These are phyloP conservation scores for Athelia sp. DNA, from an alignment of 1,284 basidiomycete genomes.

Conservation along the genomic window DNA sequence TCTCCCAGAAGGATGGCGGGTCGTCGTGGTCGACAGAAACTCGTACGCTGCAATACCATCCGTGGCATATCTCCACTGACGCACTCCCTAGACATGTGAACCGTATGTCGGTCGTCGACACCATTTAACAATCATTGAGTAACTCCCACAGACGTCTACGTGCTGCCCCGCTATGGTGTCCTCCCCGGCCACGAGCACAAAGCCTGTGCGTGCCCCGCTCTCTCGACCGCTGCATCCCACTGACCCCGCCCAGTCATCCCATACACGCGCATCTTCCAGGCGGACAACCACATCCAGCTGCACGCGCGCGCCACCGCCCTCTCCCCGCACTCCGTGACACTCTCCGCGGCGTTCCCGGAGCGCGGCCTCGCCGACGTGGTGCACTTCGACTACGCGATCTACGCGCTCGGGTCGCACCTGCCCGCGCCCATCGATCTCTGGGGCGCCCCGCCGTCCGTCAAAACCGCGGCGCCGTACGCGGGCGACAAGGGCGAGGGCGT, in stretches of 20 bases:
- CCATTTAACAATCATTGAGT: neutral
- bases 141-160: slow-evolving; percentile 28
- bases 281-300: slow-evolving; percentile 23
- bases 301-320: slow-evolving; percentile 35
- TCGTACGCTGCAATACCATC: slow-evolving; percentile 16
- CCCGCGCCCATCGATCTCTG: slow-evolving; percentile 32
- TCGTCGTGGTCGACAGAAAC: slow-evolving; percentile 46
- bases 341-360: slow-evolving; percentile 18
- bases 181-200: slow-evolving; percentile 45
- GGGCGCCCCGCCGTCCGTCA: slow-evolving; percentile 8
- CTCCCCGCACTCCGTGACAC: slow-evolving; percentile 25
- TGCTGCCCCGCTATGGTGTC: slow-evolving; percentile 40
- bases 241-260: slow-evolving; percentile 35
- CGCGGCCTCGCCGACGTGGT: slow-evolving; percentile 18
- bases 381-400: slow-evolving; percentile 30
- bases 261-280: slow-evolving; percentile 35
- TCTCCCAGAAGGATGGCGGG: slow-evolving; percentile 39
- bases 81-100: slow-evolving; percentile 12
- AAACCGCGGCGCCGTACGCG: slow-evolving; percentile 17
- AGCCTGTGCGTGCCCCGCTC: slow-evolving; percentile 30
- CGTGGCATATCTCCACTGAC: neutral
- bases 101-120: slow-evolving; percentile 9
- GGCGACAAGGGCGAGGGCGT: slow-evolving; percentile 45
- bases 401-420: slow-evolving; percentile 30
- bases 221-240: neutral